These are phyloP conservation scores for Carallia pectinifolia DNA, from an alignment of 345 rosid genomes.

Conservation along the genomic window DNA sequence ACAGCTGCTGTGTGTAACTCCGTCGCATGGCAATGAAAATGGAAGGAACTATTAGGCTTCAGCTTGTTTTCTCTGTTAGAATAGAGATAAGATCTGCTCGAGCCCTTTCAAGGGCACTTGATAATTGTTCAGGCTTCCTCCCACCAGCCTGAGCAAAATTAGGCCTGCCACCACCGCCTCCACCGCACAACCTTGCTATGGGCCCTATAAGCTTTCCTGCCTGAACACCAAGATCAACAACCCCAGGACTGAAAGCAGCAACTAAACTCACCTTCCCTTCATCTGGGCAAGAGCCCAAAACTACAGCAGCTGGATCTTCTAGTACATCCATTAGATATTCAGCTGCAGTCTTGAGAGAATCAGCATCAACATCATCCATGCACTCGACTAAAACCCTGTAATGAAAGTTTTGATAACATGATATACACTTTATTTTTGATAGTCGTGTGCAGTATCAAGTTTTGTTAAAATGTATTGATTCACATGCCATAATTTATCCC, in stretches of 20 bases:
- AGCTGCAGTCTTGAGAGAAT: conserved; percentile 80
- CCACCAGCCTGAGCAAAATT: conserved; percentile 98
- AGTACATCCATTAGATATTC: conserved; percentile 62
- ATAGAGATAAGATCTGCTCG: conserved; percentile 52
- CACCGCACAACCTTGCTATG: conserved; percentile 79
- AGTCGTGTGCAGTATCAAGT: no score
- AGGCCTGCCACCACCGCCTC: conserved; percentile 95
- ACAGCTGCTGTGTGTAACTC: not conserved
- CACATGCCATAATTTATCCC: not conserved
- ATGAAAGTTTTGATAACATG: not conserved
- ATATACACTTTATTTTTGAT: not conserved
- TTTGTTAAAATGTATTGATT: not conserved
- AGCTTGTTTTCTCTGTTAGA: conserved; percentile 54
- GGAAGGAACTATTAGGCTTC: conserved; percentile 10
- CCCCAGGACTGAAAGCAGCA: conserved; percentile 77
- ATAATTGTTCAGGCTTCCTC: conserved; percentile 71
- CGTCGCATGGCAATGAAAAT: not conserved
- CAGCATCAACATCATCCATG: conserved; percentile 80
- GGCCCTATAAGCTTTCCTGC: conserved; percentile 91
- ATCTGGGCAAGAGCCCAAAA: conserved; percentile 80
- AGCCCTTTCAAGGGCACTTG: conserved; percentile 72
- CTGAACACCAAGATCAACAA: conserved; percentile 69
- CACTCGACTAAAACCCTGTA: conserved; percentile 78
- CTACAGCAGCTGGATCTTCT: conserved; percentile 76
- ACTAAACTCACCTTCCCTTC: conserved; percentile 90